Base-by-base conservation (phyloP, 2,329 filamentous ascomycete species). In the Ophiostoma sp. region DNA sequence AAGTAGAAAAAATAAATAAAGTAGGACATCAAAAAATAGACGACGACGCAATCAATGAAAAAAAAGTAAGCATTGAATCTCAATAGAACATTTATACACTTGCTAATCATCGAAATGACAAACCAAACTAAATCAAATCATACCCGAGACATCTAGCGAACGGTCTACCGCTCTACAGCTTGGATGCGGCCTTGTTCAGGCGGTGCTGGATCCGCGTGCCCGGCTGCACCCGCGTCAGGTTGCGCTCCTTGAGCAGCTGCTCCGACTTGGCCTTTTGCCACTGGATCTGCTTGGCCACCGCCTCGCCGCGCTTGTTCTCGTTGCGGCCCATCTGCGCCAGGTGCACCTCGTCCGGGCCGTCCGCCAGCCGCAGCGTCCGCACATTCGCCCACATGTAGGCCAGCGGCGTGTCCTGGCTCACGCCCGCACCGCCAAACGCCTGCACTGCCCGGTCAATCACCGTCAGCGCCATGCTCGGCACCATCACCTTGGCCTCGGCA, bases 321-420 rank as follows among this genome's bases (percentile, higher is more conserved):
- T 93, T 93, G 75, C 85, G 84, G 20, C 91, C 92, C 82, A 95
- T 83, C 81, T 95, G 92, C 78, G 92, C 83, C 74, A 94, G 80
- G 79, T 96, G 95, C 72, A 98, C 95, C 87, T 99, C 95, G 80
- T 99, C 95, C 0, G 95, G 95, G 0, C 95, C 95, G 80, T 99
- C 95, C 0, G 93, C 93, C 75, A 97, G 87, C 72, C 92, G 85
- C 80, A 97, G 84, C 7, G 94, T 97, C 71, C 93, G 85, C 76
- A 93, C 91, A 72, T 85, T 82, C 27, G 92, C 88, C 89, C 92
- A 96, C 87, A 94, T 89, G 78, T 84, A 85, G 15, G 93, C 94
- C 73, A 99, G 83, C 27, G 95, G 95, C 1, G 95, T 98, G 77
- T 99, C 95, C 83, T 98, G 95, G 77, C 88, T 91, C 67, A 99